Conservation (phyloP, 148 eudicot genomes). For the Drosera capensis region DNA sequence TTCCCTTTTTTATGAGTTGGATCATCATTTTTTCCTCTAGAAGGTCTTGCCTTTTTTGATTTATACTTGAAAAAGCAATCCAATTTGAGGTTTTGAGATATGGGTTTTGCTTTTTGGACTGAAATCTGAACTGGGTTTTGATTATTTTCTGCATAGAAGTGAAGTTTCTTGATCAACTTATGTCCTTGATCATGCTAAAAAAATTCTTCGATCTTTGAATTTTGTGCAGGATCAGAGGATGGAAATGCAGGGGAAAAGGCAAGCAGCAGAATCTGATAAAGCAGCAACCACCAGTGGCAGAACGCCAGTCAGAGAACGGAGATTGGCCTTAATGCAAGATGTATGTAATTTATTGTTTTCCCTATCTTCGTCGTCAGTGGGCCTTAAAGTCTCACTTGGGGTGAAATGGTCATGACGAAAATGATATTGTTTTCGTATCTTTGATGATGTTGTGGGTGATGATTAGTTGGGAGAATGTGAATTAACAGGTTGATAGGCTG, state of each 20-base stretch:
- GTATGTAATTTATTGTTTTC: slow-evolving; percentile 16
- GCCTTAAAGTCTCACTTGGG: no score
- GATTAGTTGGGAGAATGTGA: slow-evolving; percentile 5
- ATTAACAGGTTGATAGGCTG: slow-evolving; percentile 67
- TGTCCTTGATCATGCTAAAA: background rate
- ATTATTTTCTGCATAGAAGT: background rate
- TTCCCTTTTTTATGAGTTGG: background rate
- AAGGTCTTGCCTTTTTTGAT: background rate
- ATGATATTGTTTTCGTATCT: background rate
- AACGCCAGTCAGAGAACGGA: slow-evolving; percentile 33
- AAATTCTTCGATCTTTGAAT: slow-evolving; percentile 3
- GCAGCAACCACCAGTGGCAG: slow-evolving; percentile 12
- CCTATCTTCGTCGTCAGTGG: background rate
- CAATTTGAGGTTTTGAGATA: no score
- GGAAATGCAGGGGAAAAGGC: slow-evolving; percentile 23
- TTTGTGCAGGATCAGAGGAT: slow-evolving; percentile 24
- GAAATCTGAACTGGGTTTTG: no score
- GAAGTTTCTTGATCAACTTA: background rate
- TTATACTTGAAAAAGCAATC: no score
- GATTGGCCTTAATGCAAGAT: slow-evolving; percentile 70
- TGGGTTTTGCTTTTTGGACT: no score
- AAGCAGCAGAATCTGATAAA: slow-evolving; percentile 16
- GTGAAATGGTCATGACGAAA: no score
- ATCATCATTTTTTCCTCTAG: background rate
- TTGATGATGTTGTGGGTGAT: background rate